Conservation (phyloP, 345 rosid genomes). For the Hibiscus mutabilis region DNA sequence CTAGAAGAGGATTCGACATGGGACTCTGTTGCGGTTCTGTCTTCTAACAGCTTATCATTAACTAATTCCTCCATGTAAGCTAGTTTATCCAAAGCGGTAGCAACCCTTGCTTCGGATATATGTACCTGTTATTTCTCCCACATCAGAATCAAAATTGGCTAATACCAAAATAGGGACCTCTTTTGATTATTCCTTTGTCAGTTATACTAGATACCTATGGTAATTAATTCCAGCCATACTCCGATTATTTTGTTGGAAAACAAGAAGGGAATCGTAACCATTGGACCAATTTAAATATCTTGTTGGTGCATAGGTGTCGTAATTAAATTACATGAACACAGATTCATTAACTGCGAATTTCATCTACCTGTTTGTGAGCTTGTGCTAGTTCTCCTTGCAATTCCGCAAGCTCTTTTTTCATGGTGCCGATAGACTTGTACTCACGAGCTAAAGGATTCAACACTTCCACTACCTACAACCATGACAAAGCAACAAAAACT, state of each 20-base stretch:
- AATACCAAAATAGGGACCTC: background rate
- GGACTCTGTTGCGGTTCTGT: slow-evolving; percentile 31
- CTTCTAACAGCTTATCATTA: slow-evolving; percentile 61
- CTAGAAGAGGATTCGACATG: slow-evolving; percentile 24
- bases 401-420: slow-evolving; percentile 87
- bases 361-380: background rate
- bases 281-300: background rate
- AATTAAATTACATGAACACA: background rate
- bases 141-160: slow-evolving; percentile 10
- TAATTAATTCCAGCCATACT: background rate
- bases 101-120: slow-evolving; percentile 91
- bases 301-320: background rate
- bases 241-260: background rate
- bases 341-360: background rate
- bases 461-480: slow-evolving; percentile 82
- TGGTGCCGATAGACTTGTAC: slow-evolving; percentile 80
- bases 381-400: slow-evolving; percentile 41
- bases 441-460: slow-evolving; percentile 97
- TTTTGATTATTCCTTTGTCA: background rate
- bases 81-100: slow-evolving; percentile 82
- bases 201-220: background rate
- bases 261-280: background rate
- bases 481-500: slow-evolving; percentile 8
- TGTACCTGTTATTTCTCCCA: slow-evolving; percentile 61
- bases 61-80: slow-evolving; percentile 70